Evolutionary conservation across 2,329 filamentous ascomycete genomes (phyloP), one percentile per base, ranked within the genome.

Genomic region (Fonsecaea multimorphosa): DNA sequence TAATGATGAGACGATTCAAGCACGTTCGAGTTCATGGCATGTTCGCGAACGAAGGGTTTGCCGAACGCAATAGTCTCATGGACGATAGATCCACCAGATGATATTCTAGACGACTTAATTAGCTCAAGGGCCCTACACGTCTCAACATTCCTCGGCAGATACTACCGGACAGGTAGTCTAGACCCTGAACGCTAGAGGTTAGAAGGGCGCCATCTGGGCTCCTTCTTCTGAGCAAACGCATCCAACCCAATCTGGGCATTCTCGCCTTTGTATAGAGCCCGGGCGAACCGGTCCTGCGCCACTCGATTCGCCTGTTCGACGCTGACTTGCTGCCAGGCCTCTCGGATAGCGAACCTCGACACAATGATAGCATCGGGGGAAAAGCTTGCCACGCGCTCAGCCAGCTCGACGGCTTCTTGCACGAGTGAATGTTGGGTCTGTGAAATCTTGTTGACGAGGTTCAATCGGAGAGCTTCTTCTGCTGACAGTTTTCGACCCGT

Each of bases 291-390:
- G 5, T 62, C 63, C 14, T 52, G 22, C 2, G 44, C 54, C 69
- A 85, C 73, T 64, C 79, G 80, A 32, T 87, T 90, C 11, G 80
- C 88, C 69, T 85, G 83, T 74, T 87, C 86, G 0, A 87, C 89
- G 7, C 87, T 86, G n/a, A 88, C 77, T 0, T 82, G 84, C 70
- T 91, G 89, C 89, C 89, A 92, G 0, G 88, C 90, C 68, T 90
- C 77, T 76, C 89, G 86, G 56, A 94, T 73, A 0, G 90, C 91
- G 74, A 88, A 87, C 22, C 90, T 82, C 65, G 82, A 88, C 16
- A 91, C 89, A 71, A 93, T 86, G 24, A 93, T 85, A 27, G 88
- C 83, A 76, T 93, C 91, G 1, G 91, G 91, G 70, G 88, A 91
- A 76, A 90, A 89, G 64, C 73, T 83, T 24, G 85, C 85, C 70